Base-by-base conservation (phyloP, 1,284 basidiomycete species). In the Apiotrichum montevideense region DNA sequence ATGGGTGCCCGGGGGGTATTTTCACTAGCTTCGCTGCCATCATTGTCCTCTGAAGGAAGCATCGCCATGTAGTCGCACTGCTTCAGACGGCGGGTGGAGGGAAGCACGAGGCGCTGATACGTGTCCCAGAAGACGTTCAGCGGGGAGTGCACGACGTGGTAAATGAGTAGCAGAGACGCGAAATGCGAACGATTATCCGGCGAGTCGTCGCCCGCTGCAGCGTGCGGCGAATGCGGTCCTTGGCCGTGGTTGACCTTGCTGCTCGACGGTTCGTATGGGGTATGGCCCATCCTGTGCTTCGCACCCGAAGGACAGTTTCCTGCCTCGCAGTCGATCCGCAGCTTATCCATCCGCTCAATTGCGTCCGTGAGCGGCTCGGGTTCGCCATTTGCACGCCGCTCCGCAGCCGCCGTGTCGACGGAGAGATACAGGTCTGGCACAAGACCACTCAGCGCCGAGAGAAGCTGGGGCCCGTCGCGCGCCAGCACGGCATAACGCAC, bases 371-470 rank as follows among this genome's bases (percentile, higher is more conserved):
- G 10, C 3, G 7, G 29, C 41, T 37, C 40, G 10, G 44, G 35
- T n/a, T 21, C 33, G 29, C 21, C 47, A 13, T 11, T 6, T 3
- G 11, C 13, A 3, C 11, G 11, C 21, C 50, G 40, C 8, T 43
- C 50, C 7, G 14, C 41, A 14, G 7, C 21, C 34, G 45, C 55
- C 6, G 57, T 46, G 50, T 62, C 62, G 13, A 64, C 50, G 5
- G 65, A 66, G 3, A 45, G 32, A 48, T 76, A 74, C 13, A 76
- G 57, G 8, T 65, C 67, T 3, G 73, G 72, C 3, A 77, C 65
- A 7, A 77, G 69, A 4, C 70, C 70, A 39, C 66, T 69, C 1
- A 75, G 59, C 2, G 72, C 63, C 7, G 69, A 68, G 9, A 70
- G 56, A 33, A 77, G 60, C 51, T 77, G 75, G 2, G 69, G 58